A percentile compares a stretch with the other conserved stretches of the same genome.
Conservation (phyloP, 371 early-diverging fungal genomes). For the Apophysomyces variabilis region DNA sequence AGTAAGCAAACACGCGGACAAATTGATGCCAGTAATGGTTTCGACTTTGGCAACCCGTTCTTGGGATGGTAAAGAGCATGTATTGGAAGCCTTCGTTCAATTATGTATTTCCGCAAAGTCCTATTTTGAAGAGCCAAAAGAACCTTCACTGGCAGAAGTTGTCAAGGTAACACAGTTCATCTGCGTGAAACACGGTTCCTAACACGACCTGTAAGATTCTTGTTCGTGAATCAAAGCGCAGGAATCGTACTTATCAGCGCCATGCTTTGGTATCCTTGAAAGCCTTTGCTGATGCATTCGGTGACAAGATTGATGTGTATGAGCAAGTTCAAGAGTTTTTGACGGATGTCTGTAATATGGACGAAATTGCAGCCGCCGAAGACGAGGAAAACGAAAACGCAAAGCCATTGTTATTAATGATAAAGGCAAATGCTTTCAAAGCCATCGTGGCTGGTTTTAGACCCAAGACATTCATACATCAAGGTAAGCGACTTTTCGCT, state of each 20-base stretch:
- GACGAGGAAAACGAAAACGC: slow-evolving; percentile 69
- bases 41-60: slow-evolving; percentile 75
- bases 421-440: slow-evolving; percentile 75
- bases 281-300: slow-evolving; percentile 60
- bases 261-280: slow-evolving; percentile 71
- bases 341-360: slow-evolving; percentile 58
- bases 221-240: slow-evolving; percentile 75
- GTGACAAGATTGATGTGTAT: slow-evolving; percentile 56
- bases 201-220: slow-evolving; percentile 42
- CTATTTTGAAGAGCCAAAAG: slow-evolving; percentile 39
- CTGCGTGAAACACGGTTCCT: background rate
- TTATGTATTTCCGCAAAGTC: slow-evolving; percentile 61
- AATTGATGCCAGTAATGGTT: slow-evolving; percentile 66
- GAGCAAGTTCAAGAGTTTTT: slow-evolving; percentile 62
- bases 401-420: slow-evolving; percentile 66
- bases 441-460: slow-evolving; percentile 64
- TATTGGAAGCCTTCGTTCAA: slow-evolving; percentile 73
- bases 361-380: slow-evolving; percentile 59
- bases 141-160: slow-evolving; percentile 47
- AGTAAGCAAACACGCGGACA: slow-evolving; percentile 46
- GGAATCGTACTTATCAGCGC: slow-evolving; percentile 70
- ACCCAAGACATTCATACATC: slow-evolving; percentile 42
- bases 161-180: slow-evolving; percentile 40
- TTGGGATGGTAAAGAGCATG: slow-evolving; percentile 90
- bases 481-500: slow-evolving; percentile 47